phyloP scores from a whole-genome alignment of 1,284 basidiomycete species.

The Tremellales sp. region DNA sequence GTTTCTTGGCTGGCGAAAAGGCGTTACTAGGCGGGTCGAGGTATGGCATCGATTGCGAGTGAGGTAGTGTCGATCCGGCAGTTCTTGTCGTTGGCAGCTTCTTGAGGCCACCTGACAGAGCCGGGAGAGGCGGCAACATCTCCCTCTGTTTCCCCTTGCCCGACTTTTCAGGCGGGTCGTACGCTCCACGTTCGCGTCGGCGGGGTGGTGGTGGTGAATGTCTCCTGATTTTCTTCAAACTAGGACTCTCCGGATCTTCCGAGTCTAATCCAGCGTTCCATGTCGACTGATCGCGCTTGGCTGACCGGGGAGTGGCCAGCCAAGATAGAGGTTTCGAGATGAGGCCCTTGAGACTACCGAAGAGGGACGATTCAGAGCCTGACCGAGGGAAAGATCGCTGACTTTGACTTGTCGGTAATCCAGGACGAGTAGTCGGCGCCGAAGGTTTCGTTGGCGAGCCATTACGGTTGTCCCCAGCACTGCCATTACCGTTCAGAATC shows the following conservation, averaged over 20 bases:
- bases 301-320: constrained; percentile 27
- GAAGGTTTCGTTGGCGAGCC: constrained; percentile 16
- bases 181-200: constrained; percentile 10
- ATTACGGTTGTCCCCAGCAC: background rate
- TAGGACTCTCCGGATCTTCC: constrained; percentile 1
- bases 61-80: constrained; percentile 2
- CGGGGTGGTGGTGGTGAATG: background rate
- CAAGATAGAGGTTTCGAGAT: constrained; percentile 33
- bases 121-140: constrained; percentile 33
- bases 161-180: constrained; percentile 11
- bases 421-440: constrained; percentile 8
- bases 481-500: background rate
- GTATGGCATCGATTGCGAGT: constrained; percentile 35
- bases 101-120: constrained; percentile 10
- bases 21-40: constrained; percentile 33
- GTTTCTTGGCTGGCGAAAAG: constrained; percentile 17
- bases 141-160: background rate
- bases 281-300: background rate
- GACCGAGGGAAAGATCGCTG: constrained; percentile 16
- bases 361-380: constrained; percentile 24
- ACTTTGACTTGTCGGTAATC: constrained; percentile 6
- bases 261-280: background rate
- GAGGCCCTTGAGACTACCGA: constrained; percentile 30
- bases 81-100: background rate
- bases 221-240: background rate